These are phyloP conservation scores for Colletotrichum brevisporum DNA, from an alignment of 2,329 filamentous ascomycete genomes.

Conservation along the genomic window DNA sequence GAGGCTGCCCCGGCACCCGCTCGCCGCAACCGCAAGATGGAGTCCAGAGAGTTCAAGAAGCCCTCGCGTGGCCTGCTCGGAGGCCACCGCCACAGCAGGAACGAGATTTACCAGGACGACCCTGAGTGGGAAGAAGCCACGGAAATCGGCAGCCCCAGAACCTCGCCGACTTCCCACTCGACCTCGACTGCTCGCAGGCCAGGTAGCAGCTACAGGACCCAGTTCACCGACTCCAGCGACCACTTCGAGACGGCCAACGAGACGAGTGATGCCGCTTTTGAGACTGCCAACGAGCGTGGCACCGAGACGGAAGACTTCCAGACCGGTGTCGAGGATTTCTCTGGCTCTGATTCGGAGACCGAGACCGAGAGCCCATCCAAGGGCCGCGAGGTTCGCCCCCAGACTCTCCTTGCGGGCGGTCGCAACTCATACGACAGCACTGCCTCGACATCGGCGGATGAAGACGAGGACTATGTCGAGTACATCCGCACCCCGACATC, in stretches of 20 bases:
- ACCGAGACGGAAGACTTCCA: slow-evolving; percentile 97
- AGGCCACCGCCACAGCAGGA: slow-evolving; percentile 78
- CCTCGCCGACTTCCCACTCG: slow-evolving; percentile 49
- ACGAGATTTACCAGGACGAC: slow-evolving; percentile 85
- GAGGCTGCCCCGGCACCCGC: slow-evolving; percentile 61
- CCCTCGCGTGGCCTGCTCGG: slow-evolving; percentile 78
- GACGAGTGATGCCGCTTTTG: slow-evolving; percentile 74
- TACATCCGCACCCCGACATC: slow-evolving; percentile 72
- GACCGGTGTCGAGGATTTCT: slow-evolving; percentile 86
- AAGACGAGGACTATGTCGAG: slow-evolving; percentile 69
- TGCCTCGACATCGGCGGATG: slow-evolving; percentile 86
- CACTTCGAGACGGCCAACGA: slow-evolving; percentile 88
- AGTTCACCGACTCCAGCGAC: slow-evolving; percentile 70
- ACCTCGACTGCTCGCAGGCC: slow-evolving; percentile 48
- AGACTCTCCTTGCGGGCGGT: slow-evolving; percentile 61
- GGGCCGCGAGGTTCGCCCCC: slow-evolving; percentile 58
- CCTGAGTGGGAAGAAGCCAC: slow-evolving; percentile 90
- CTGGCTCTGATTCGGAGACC: slow-evolving; percentile 80
- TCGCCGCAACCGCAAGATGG: slow-evolving; percentile 74
- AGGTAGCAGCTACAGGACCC: slow-evolving; percentile 29
- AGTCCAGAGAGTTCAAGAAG: slow-evolving; percentile 83
- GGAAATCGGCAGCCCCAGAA: slow-evolving; percentile 67
- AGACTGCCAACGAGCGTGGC: slow-evolving; percentile 81
- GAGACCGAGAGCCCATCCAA: slow-evolving; percentile 81
- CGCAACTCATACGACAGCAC: slow-evolving; percentile 86